phyloP scores from a whole-genome alignment of 768 basidiomycete species.

The Pleurotus sapidus region DNA sequence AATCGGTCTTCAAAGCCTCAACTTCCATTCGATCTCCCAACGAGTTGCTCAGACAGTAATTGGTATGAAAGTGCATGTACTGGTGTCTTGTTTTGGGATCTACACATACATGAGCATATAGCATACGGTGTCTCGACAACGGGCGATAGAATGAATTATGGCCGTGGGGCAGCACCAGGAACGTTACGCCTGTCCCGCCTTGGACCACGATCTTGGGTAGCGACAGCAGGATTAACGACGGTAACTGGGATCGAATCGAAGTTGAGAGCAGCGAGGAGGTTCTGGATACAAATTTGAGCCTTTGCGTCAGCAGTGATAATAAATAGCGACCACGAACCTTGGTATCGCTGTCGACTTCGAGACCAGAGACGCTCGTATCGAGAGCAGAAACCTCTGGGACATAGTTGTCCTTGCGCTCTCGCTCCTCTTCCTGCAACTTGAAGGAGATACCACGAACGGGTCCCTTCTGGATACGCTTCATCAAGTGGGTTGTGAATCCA shows the following conservation, averaged over 20 bases:
- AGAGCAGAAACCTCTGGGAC: slow-evolving; percentile 98
- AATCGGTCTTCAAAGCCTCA: too few species aligned
- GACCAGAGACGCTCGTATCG: slow-evolving; percentile 65
- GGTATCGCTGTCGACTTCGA: slow-evolving; percentile 92
- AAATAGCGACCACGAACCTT: slow-evolving; percentile 57
- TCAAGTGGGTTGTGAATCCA: slow-evolving; percentile 99
- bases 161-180: slow-evolving; percentile 67
- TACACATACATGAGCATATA: neutral
- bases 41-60: too few species aligned
- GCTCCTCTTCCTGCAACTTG: slow-evolving; percentile 99
- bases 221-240: slow-evolving; percentile 62
- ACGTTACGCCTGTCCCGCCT: slow-evolving; percentile 77
- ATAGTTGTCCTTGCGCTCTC: slow-evolving; percentile 99
- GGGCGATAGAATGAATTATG: slow-evolving; percentile 13
- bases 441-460: slow-evolving; percentile 99
- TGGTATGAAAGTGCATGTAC: neutral
- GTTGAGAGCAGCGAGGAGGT: slow-evolving; percentile 87
- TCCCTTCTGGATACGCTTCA: slow-evolving; percentile 99
- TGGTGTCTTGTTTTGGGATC: neutral
- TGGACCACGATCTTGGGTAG: slow-evolving; percentile 65
- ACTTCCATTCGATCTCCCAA: too few species aligned
- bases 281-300: slow-evolving; percentile 39
- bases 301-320: neutral
- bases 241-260: slow-evolving; percentile 87
- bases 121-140: neutral